Evolutionary conservation across 495 filamentous ascomycete species (phyloP).

Genomic region (Trichocladium antarcticum): DNA sequence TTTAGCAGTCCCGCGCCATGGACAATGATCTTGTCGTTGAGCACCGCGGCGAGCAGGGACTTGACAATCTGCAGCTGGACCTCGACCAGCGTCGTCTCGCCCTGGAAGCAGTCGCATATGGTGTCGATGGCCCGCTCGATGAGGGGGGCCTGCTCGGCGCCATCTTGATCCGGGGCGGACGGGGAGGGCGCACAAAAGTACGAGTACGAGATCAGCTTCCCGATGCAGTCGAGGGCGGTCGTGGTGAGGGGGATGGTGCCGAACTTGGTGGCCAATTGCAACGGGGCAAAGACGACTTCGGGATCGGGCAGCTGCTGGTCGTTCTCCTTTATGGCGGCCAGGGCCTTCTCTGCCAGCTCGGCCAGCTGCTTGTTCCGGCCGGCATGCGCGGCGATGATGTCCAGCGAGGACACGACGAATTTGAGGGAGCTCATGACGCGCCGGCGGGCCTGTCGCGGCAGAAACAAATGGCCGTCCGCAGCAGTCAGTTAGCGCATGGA

Average conservation of each 20-base stretch:
- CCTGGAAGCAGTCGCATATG: slow-evolving; percentile 98
- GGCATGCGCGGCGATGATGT: slow-evolving; percentile 81
- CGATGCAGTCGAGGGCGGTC: slow-evolving; percentile 91
- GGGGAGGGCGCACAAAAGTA: slow-evolving; percentile 76
- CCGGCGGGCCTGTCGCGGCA: slow-evolving; percentile 17
- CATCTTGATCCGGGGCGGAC: slow-evolving; percentile 31
- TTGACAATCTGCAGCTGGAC: slow-evolving; percentile 97
- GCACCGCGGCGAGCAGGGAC: slow-evolving; percentile 82
- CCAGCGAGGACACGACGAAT: slow-evolving; percentile 84
- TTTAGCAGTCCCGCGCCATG: slow-evolving; percentile 95
- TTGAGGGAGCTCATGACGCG: slow-evolving; percentile 80
- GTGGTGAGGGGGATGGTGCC: slow-evolving; percentile 74
- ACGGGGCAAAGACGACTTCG: slow-evolving; percentile 79
- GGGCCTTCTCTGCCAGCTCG: slow-evolving; percentile 67
- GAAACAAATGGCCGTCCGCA: slow-evolving; percentile 33
- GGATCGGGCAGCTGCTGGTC: slow-evolving; percentile 65
- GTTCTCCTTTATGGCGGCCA: slow-evolving; percentile 68
- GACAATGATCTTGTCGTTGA: slow-evolving; percentile 97
- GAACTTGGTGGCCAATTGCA: slow-evolving; percentile 77
- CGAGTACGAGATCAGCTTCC: slow-evolving; percentile 95
- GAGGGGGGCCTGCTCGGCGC: slow-evolving; percentile 45
- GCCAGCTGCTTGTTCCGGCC: slow-evolving; percentile 66
- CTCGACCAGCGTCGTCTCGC: slow-evolving; percentile 79
- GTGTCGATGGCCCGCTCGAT: slow-evolving; percentile 98
- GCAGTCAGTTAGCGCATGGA: slow-evolving; percentile 23